A percentile compares a stretch with the other conserved stretches of the same genome.
Conservation (phyloP, 192 early-diverging fungal species). For the Backusella sp. region DNA sequence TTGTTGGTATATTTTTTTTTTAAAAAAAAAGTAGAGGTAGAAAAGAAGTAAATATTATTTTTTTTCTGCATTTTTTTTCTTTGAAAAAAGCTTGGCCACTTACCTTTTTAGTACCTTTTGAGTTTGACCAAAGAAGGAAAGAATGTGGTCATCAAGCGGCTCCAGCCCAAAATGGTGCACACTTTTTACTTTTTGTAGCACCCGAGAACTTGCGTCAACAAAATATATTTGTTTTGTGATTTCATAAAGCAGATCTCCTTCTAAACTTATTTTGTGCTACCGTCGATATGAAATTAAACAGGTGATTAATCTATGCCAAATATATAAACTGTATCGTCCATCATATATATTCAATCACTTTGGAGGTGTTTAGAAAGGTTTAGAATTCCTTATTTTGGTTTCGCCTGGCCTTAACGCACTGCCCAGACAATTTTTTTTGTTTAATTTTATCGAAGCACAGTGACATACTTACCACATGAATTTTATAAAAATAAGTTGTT, state of each 20-base stretch:
- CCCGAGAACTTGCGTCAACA: neutral
- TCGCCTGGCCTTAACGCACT: no score
- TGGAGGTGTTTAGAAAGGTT: no score
- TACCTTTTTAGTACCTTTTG: neutral
- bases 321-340: no score
- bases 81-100: constrained; percentile 2
- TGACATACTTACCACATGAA: no score
- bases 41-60: neutral
- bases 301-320: no score
- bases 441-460: no score
- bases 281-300: neutral
- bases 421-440: no score
- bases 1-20: neutral
- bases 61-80: neutral
- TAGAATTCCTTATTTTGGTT: no score
- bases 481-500: no score
- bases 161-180: neutral
- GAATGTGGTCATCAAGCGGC: neutral
- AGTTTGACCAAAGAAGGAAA: neutral
- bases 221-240: neutral
- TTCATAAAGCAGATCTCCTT: neutral
- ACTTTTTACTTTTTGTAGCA: neutral
- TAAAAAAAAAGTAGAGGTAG: neutral
- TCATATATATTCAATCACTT: no score
- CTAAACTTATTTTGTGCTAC: neutral